A percentile compares a stretch with the other conserved stretches of the same genome.
phyloP scores from a whole-genome alignment of 345 rosid species.

The Sisymbrium altissimum region DNA sequence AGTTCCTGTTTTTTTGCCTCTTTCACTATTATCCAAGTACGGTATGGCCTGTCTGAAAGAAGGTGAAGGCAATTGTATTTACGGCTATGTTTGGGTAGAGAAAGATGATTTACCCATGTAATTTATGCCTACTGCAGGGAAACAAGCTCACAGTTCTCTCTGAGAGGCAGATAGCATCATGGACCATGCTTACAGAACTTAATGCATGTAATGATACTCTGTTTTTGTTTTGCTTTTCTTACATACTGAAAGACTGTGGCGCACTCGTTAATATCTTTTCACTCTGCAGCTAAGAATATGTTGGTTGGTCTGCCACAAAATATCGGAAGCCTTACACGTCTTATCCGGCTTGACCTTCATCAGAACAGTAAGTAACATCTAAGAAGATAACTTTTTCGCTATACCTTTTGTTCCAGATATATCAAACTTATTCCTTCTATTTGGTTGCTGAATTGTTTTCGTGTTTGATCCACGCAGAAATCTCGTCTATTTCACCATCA shows the following conservation, averaged over 20 bases:
- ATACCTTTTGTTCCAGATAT: background rate
- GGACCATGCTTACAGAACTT: constrained; percentile 75
- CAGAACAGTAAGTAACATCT: constrained; percentile 68
- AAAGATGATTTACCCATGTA: background rate
- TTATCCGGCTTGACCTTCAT: constrained; percentile 89
- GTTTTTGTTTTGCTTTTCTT: background rate
- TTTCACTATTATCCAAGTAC: background rate
- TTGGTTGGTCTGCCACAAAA: constrained; percentile 63
- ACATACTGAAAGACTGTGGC: background rate
- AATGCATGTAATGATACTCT: constrained; percentile 61
- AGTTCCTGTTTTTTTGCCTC: background rate
- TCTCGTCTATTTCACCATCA: constrained; percentile 62
- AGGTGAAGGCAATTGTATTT: background rate
- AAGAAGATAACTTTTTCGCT: constrained; percentile 3
- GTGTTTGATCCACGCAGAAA: constrained; percentile 43
- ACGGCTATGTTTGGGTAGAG: background rate
- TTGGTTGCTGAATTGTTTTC: constrained; percentile 4
- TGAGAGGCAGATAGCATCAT: constrained; percentile 57
- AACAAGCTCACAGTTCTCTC: constrained; percentile 66
- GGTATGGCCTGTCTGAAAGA: constrained; percentile 4
- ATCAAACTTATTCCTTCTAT: constrained; percentile 2
- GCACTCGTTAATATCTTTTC: background rate
- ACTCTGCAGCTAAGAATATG: constrained; percentile 68
- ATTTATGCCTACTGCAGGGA: constrained; percentile 52
- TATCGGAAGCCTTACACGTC: constrained; percentile 70